Evolutionary conservation across 768 basidiomycete genomes (phyloP), one percentile per base, ranked within the genome.

Genomic region (Pleurotus tuoliensis): DNA sequence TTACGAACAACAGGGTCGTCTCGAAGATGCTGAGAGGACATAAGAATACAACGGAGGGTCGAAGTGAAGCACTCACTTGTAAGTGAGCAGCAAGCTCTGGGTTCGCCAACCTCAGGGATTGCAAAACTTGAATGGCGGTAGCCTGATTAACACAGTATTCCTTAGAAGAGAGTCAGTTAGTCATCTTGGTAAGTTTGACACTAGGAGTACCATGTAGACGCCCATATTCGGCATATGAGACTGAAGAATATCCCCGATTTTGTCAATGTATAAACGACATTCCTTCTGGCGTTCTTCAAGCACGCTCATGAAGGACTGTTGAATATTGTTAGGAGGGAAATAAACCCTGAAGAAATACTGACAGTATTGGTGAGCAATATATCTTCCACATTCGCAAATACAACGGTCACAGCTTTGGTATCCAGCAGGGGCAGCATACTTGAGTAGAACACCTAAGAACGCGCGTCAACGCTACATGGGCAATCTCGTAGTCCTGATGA

Each of bases 341-440:
- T 18, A 7, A 37, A n/a, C 38, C 24, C 2, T 39, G 38, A 13
- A 47, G 24, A 5, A 15, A 9, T 6, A 61, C 83, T 59, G 63
- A 90, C 91, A 9, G 92, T 96, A 62, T 96, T 95, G 41, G 85
- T 88, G 27, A 98, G 71, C 3, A 98, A 75, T 48, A 98, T 86
- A 63, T 98, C 95, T 66, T 98, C 95, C 20, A 98, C 78, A 63
- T 98, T 98, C 4, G 90, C 90, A 64, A 98, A 98, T 15, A 98
- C 84, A 45, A 87, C 88, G 2, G 81, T 86, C 16, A 87, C 80
- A 4, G 91, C 90, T 64, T 91, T 91, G 56, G 77, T 75, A 3
- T 90, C 88, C 5, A 98, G 74, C 13, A 90, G 66, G 0, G 81
- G 73, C 46, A 94, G 71, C 71, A 98, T 73, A 58, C 82, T 84